These are phyloP conservation scores for Hamamelis virginiana DNA, from an alignment of 164 flowering plant species.

Conservation along the genomic window DNA sequence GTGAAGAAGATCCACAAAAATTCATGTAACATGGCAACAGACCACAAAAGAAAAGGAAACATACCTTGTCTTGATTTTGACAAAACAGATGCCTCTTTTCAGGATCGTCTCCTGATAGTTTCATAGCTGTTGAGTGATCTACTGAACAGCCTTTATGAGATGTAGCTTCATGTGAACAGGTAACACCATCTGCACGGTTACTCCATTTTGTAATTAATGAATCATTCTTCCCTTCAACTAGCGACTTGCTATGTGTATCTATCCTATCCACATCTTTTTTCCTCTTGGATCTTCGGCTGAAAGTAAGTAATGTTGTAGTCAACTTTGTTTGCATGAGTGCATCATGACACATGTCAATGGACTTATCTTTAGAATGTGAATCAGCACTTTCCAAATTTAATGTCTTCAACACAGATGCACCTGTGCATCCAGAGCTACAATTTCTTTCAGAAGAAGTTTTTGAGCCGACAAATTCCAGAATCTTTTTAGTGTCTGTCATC, in stretches of 20 bases:
- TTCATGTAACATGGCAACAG: neutral
- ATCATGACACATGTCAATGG: neutral
- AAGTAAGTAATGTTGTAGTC: constrained; percentile 27
- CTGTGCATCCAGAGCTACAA: constrained; percentile 12
- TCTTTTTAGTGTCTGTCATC: constrained; percentile 4
- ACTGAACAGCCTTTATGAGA: constrained; percentile 5
- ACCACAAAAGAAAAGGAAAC: neutral
- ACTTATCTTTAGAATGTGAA: constrained; percentile 17
- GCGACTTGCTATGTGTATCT: constrained; percentile 5
- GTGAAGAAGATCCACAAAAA: neutral
- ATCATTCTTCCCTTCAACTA: constrained; percentile 3
- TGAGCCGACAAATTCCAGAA: neutral
- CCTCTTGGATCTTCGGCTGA: constrained; percentile 25
- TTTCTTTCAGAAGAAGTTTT: constrained; percentile 10
- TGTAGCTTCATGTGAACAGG: neutral
- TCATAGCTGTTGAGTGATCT: constrained; percentile 6
- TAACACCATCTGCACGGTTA: neutral
- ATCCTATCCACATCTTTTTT: constrained; percentile 13
- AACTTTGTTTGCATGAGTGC: constrained; percentile 9
- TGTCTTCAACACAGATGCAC: constrained; percentile 1
- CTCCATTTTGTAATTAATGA: constrained; percentile 1
- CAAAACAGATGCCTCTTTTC: constrained; percentile 1
- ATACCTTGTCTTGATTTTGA: constrained; percentile 18
- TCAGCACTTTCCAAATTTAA: constrained; percentile 10
- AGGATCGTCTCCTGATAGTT: constrained; percentile 4